These are phyloP conservation scores for Eucalyptus brandiana DNA, from an alignment of 345 rosid genomes.

Conservation along the genomic window DNA sequence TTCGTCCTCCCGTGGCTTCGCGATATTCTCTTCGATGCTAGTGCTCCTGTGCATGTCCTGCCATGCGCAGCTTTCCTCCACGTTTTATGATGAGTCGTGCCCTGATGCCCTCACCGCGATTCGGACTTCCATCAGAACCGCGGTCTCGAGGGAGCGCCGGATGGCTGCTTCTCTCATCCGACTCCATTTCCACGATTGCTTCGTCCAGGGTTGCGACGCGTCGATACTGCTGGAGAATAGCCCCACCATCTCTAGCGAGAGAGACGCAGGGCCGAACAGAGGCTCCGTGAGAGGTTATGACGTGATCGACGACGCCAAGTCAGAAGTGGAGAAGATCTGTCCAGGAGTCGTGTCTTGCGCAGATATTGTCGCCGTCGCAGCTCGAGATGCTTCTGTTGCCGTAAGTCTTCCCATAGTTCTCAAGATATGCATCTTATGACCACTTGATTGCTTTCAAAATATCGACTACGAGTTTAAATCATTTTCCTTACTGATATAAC, in stretches of 20 bases:
- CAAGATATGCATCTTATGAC: background rate
- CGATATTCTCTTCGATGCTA: background rate
- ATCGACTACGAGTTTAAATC: background rate
- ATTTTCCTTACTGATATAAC: background rate
- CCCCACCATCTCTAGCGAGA: slow-evolving; percentile 2
- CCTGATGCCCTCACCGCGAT: slow-evolving; percentile 27
- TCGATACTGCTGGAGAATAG: slow-evolving; percentile 25
- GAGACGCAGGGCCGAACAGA: background rate
- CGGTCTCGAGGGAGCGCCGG: slow-evolving; percentile 21
- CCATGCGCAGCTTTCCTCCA: slow-evolving; percentile 34
- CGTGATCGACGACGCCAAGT: slow-evolving; percentile 42
- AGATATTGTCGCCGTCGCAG: slow-evolving; percentile 50
- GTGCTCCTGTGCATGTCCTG: background rate
- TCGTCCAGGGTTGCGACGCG: slow-evolving; percentile 51
- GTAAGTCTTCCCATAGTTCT: background rate
- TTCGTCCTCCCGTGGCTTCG: background rate
- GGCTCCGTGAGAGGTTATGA: slow-evolving; percentile 16
- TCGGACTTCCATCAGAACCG: slow-evolving; percentile 12
- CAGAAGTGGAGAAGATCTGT: slow-evolving; percentile 25
- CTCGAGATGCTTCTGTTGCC: slow-evolving; percentile 36
- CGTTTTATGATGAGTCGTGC: slow-evolving; percentile 34
- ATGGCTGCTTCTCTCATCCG: slow-evolving; percentile 60
- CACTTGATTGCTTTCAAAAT: background rate
- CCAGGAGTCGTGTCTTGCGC: slow-evolving; percentile 61
- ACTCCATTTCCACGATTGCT: slow-evolving; percentile 57